phyloP scores from a whole-genome alignment of 306 rosid species.

The Oemleria cerasiformis region DNA sequence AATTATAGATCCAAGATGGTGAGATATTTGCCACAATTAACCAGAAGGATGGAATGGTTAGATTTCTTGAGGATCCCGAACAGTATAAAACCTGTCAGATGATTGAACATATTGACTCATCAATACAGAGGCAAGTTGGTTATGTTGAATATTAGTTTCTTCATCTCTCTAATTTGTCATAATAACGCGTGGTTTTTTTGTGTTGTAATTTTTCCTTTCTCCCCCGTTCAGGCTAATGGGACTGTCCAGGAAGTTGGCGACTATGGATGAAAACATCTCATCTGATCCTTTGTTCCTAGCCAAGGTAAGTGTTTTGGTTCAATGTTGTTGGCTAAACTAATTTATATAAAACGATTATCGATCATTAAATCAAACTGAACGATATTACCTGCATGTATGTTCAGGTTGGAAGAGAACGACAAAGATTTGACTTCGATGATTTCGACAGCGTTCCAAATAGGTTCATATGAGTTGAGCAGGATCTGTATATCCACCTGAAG shows the following conservation, averaged over 20 bases:
- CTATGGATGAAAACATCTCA: constrained; percentile 63
- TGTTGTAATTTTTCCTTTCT: constrained; percentile 7
- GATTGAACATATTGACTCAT: constrained; percentile 71
- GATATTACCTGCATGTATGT: not conserved
- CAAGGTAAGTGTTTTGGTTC: constrained; percentile 42
- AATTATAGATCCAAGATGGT: constrained; percentile 72
- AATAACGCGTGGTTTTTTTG: not conserved
- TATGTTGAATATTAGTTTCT: not conserved
- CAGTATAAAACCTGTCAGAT: constrained; percentile 73
- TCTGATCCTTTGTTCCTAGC: constrained; percentile 66
- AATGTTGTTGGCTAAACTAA: constrained; percentile 10
- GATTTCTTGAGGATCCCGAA: constrained; percentile 89
- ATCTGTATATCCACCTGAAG: constrained; percentile 10
- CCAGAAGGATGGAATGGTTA: constrained; percentile 90
- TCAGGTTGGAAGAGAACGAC: constrained; percentile 82
- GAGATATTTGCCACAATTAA: constrained; percentile 78
- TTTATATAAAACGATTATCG: not conserved
- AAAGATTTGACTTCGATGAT: constrained; percentile 70
- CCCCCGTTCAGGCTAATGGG: constrained; percentile 54
- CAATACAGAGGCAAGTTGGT: constrained; percentile 60
- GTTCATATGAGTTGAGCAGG: constrained; percentile 41
- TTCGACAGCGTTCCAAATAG: constrained; percentile 67
- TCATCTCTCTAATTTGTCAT: not conserved
- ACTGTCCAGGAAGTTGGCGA: constrained; percentile 62
- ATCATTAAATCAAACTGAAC: not conserved